Evolutionary conservation across 306 rosid species (phyloP).

Genomic region (Pyrus bretschneideri): DNA sequence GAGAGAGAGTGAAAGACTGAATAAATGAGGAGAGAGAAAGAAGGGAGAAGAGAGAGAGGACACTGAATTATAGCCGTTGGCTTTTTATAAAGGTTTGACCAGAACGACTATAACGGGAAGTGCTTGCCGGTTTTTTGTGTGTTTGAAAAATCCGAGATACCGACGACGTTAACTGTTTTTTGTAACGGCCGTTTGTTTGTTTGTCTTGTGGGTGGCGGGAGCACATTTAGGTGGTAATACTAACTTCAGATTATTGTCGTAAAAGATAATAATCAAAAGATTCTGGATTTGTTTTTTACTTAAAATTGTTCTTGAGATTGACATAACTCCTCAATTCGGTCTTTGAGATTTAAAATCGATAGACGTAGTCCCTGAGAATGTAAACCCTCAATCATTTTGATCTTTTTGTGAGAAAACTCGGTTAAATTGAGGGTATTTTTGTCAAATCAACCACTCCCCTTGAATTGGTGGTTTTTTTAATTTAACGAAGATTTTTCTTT

Average conservation of each 20-base stretch:
- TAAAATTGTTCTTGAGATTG: too few relatives aligned
- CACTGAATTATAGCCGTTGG: slow-evolving; percentile 41
- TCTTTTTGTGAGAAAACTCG: too few relatives aligned
- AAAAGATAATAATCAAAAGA: background rate
- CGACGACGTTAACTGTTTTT: background rate
- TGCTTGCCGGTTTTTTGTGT: background rate
- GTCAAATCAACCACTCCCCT: too few relatives aligned
- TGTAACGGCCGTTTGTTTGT: slow-evolving; percentile 15
- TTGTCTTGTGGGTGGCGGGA: background rate
- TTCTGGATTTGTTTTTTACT: too few relatives aligned
- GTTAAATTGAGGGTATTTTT: too few relatives aligned
- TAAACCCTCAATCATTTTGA: too few relatives aligned
- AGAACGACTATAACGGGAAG: slow-evolving; percentile 5
- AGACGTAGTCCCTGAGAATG: too few relatives aligned
- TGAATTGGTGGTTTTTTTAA: too few relatives aligned
- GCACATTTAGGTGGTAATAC: background rate
- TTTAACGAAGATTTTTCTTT: too few relatives aligned
- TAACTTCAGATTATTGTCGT: background rate
- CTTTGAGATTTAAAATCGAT: too few relatives aligned
- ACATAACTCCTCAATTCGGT: too few relatives aligned
- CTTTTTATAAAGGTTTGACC: slow-evolving; percentile 19
- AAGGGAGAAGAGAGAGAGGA: background rate
- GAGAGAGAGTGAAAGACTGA: background rate
- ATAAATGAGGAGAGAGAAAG: background rate
- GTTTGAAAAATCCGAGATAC: background rate